phyloP scores from a whole-genome alignment of 163 green algal genomes.

The Scenedesmus sp. region DNA sequence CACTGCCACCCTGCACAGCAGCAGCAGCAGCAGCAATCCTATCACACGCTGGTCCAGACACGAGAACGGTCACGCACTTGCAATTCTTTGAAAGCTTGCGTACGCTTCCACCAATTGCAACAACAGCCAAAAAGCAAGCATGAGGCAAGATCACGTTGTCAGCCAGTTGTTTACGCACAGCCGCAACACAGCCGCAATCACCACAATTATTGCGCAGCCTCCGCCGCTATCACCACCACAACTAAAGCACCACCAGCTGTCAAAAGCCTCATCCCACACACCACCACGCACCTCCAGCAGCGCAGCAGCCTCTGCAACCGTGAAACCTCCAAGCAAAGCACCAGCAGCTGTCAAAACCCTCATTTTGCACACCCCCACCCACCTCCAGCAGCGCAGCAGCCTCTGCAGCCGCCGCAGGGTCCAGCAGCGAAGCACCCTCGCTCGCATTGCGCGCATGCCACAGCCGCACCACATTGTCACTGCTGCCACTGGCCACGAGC shows the following conservation, averaged over 20 bases:
- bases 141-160: too few relatives aligned
- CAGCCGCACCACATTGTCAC: constrained; percentile 45
- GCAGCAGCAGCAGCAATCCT: background rate
- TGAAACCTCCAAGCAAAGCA: background rate
- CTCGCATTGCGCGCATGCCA: constrained; percentile 26
- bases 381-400: background rate
- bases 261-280: too few relatives aligned
- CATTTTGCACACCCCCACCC: too few relatives aligned
- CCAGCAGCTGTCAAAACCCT: background rate
- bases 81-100: too few relatives aligned
- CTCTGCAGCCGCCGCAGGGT: constrained; percentile 26
- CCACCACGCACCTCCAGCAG: background rate
- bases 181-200: too few relatives aligned
- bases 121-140: too few relatives aligned
- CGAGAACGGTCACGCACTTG: too few relatives aligned
- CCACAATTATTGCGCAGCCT: too few relatives aligned
- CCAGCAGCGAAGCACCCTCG: background rate
- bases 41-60: too few relatives aligned
- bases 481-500: constrained; percentile 21
- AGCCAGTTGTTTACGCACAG: too few relatives aligned
- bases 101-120: too few relatives aligned
- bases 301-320: background rate
- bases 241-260: too few relatives aligned
- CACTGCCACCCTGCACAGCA: background rate
- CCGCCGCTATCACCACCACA: background rate